Base-by-base conservation (phyloP, 2,329 filamentous ascomycete species). In the Didymella glomerata region DNA sequence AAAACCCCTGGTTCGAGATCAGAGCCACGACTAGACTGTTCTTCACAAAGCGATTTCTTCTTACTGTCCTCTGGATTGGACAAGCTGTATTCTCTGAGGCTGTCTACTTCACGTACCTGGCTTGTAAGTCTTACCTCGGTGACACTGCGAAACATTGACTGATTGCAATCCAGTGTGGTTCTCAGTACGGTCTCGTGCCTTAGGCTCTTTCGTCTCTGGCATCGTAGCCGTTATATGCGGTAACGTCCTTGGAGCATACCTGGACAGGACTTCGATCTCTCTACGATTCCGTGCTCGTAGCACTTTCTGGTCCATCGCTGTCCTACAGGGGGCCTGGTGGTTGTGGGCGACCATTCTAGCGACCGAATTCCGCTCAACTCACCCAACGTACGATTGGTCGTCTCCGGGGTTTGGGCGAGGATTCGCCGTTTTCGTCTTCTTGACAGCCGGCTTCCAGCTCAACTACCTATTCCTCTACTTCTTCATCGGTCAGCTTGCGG, bases 391-490 rank as follows among this genome's bases (percentile, higher is more conserved):
- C 65, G 90, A 92, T 72, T 92, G 90, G 90, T 68, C 71, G 0
- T 83, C 83, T 61, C 62, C 78, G 0, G 88, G 87, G 0, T 92
- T 92, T 54, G 89, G 88, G 0, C 80, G 81, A 38, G 87, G 83
- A 0, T 92, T 92, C 65, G 85, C 83, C 0, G 80, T 91, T 18
- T 92, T 89, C 72, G 68, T 92, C 6, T 85, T 92, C 65, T 82
- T 90, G 65, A 86, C 87, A 0, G 76, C 85, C 11, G 85, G 87
- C 0, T 92, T 92, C 66, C 89, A 92, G 75, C 65, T 91, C 8
- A 92, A 92, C 72, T 92, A 92, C 70, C 81, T 91, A 63, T 91
- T 87, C 71, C 75, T 91, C 81, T 91, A 91, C 77, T 92, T 92
- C 68, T 80, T 92, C 59, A 84, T 92, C 10, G 83, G 86, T 4